Evolutionary conservation across 1,284 basidiomycete species (phyloP), one percentile per base, ranked within the genome.

Genomic region (Marasmius oreades): DNA sequence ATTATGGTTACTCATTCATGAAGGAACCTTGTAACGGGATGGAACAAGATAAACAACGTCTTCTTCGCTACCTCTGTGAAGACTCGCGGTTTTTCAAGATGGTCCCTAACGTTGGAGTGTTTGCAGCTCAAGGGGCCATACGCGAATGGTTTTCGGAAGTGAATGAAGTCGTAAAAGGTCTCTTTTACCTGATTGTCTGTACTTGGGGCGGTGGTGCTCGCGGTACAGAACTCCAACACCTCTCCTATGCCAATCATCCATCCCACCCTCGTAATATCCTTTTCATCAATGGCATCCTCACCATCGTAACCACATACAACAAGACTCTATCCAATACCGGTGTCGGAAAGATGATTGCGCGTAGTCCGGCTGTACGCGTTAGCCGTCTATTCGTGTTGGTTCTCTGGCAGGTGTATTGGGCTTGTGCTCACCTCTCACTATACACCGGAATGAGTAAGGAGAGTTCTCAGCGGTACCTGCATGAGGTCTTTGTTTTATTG

Each of bases 141-240:
- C 26, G 14, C 14, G 31, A 56, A 3, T 61, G 57, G 59, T 56
- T 58, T 52, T 3, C 10, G 1, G 18, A 56, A 31, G 46, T 61
- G 3, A 54, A 58, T 31, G 45, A 56, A 7, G 11, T 56, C 24
- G 37, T 58, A 1, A 23, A 28, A 5, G 47, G 20, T 1, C 11
- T 52, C 4, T 56, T n/a, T 36, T 53, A 52, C 23, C 48, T 51
- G 8, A 37, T 59, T 16, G 26, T 55, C 12, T 48, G 46, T 2
- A 55, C 61, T 4, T 60, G 57, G 56, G 59, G 54, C 2, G 59
- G 61, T 3, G 55, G 55, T 6, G 54, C 55, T 18, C 56, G 59
- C 2, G 61, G 59, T 20, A 59, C 57, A 5, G 61, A 62, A 33
- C 26, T 58, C 2, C 50, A 60, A 20, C 6, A 50, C 7, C 51